A percentile compares a stretch with the other conserved stretches of the same genome.
These are phyloP conservation scores for Combretum micranthum DNA, from an alignment of 345 rosid species.

Conservation along the genomic window DNA sequence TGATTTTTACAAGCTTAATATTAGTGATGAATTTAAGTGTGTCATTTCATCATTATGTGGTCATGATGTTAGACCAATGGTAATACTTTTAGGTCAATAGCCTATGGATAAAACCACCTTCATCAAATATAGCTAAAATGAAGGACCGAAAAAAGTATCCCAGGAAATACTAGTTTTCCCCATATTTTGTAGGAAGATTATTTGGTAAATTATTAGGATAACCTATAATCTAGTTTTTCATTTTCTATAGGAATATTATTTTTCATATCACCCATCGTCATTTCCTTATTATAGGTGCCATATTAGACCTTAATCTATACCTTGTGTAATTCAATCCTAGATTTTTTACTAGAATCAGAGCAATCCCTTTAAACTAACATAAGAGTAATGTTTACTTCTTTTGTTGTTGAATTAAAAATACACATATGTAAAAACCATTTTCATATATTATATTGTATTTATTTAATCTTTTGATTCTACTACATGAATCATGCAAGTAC, in stretches of 20 bases:
- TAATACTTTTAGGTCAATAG: constrained; percentile 94
- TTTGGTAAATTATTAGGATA: too few species aligned
- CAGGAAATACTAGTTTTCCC: too few species aligned
- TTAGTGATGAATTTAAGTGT: constrained; percentile 96
- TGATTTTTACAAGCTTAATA: constrained; percentile 93
- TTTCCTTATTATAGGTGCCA: too few species aligned
- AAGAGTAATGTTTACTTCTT: neutral
- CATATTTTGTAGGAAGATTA: too few species aligned
- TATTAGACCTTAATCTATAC: too few species aligned
- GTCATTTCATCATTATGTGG: constrained; percentile 89
- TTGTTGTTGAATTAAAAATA: neutral
- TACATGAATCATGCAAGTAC: neutral
- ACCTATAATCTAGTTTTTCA: too few species aligned
- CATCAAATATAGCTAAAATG: too few species aligned
- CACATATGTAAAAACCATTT: neutral
- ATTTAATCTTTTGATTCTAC: neutral
- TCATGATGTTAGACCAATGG: constrained; percentile 96
- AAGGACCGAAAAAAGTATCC: too few species aligned
- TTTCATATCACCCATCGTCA: too few species aligned
- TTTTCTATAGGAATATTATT: too few species aligned
- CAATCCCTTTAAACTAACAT: neutral
- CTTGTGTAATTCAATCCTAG: too few species aligned
- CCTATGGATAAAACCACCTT: constrained; percentile 98
- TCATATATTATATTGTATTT: neutral
- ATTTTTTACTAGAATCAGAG: neutral